Base-by-base conservation (phyloP, 176 grass and related monocot genomes). In the Juncus inflexus region DNA sequence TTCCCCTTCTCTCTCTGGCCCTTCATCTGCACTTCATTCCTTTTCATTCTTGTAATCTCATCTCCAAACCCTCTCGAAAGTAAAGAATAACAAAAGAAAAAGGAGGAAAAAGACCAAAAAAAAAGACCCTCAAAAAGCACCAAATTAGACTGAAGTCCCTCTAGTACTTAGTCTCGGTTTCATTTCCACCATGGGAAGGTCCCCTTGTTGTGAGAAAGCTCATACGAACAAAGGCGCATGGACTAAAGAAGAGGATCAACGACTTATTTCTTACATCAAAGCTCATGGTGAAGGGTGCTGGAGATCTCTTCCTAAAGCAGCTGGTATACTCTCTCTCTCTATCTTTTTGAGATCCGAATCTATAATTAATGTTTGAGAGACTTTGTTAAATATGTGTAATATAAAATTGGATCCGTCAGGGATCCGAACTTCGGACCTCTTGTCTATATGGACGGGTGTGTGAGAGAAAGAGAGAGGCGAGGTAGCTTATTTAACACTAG, bases 181-280 rank as follows among this genome's bases (percentile, higher is more conserved):
- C 52, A 28, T 28, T 28, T 28, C 19, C 19, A 42, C 56, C 79
- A 96, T 96, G 91, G 91, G 91, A 74, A 85, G 91, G 81, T 90
- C 91, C 6, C 84, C 91, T 50, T 96, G 91, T 59, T 96, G 91
- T 76, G 91, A 90, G 84, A 95, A 90, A 77, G 91, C 81, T 45
- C 91, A 87, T 71, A 90, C 84, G 16, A 96, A 96, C 84, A 96
- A 90, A 79, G 91, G 91, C 12, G 87, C 87, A 42, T 96, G 91
- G 91, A 90, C 84, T 3, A 96, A 87, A 71, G 91, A 95, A 52
- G 91, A 96, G 58, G 91, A 96, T 50, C 87, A 85, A 70, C 73
- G 87, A 1, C 84, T 96, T 14, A 66, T 90, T 42, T 51, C 81
- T 58, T 83, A 96, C 84, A 96, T 96, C 81, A 87, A 64, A 62